phyloP scores from a whole-genome alignment of 768 basidiomycete genomes.

The Phaeotremella skinneri region DNA sequence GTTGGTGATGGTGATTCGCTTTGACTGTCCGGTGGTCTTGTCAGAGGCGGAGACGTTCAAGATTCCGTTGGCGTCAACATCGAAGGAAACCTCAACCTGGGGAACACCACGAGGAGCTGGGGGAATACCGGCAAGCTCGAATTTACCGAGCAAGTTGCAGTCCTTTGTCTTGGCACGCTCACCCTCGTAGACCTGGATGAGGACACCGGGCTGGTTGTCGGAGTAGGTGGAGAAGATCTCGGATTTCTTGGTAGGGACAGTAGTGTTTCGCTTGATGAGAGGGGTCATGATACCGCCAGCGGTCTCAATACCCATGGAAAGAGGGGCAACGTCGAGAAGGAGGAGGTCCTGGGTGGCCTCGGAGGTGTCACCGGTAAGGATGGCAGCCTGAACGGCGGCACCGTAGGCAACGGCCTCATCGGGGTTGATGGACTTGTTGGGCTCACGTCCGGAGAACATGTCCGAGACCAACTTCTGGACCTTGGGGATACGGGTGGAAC shows the following conservation, averaged over 20 bases:
- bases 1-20: constrained; percentile 90
- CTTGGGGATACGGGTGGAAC: constrained; percentile 98
- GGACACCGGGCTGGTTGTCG: constrained; percentile 89
- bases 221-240: constrained; percentile 96
- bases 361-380: constrained; percentile 94
- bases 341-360: constrained; percentile 85
- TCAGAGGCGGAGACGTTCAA: constrained; percentile 55
- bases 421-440: constrained; percentile 93
- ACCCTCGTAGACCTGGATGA: constrained; percentile 97
- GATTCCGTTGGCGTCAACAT: constrained; percentile 71
- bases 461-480: constrained; percentile 98
- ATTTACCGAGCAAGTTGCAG: constrained; percentile 96
- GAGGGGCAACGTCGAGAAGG: constrained; percentile 92
- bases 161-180: constrained; percentile 97
- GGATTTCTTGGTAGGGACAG: constrained; percentile 94
- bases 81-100: constrained; percentile 57
- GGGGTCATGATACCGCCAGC: constrained; percentile 98
- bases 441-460: constrained; percentile 94
- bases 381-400: constrained; percentile 97
- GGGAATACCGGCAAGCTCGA: constrained; percentile 59
- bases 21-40: constrained; percentile 56
- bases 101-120: constrained; percentile 57
- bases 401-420: constrained; percentile 99
- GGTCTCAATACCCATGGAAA: constrained; percentile 98
- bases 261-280: constrained; percentile 92